Percentiles rank a stretch among this genome's conserved stretches.
phyloP scores from a whole-genome alignment of 2,329 filamentous ascomycete species.

The Neonectria sp. region DNA sequence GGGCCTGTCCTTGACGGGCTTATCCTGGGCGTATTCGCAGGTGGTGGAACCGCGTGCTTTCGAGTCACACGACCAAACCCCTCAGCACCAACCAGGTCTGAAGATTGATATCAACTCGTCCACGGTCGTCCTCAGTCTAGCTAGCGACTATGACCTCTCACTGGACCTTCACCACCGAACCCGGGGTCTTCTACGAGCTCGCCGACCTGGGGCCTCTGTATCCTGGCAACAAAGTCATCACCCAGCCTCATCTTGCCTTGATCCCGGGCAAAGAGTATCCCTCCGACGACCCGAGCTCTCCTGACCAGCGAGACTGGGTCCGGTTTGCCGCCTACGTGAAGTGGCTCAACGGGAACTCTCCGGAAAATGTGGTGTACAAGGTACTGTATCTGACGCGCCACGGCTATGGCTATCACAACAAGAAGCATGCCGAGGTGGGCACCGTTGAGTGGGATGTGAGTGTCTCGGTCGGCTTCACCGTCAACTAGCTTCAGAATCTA shows the following conservation, averaged over 20 bases:
- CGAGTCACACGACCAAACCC: slow-evolving; percentile 13
- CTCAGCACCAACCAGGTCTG: neutral
- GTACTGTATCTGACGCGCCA: slow-evolving; percentile 70
- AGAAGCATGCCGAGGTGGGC: slow-evolving; percentile 69
- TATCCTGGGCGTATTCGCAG: neutral
- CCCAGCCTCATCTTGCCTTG: slow-evolving; percentile 67
- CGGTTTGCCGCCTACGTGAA: slow-evolving; percentile 64
- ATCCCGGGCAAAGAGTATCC: slow-evolving; percentile 64
- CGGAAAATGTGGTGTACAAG: slow-evolving; percentile 65
- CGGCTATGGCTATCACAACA: slow-evolving; percentile 66
- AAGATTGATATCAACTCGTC: neutral
- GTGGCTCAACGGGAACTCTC: slow-evolving; percentile 60
- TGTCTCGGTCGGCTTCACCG: neutral
- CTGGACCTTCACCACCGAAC: slow-evolving; percentile 46
- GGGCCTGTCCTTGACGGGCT: neutral
- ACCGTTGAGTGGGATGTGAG: slow-evolving; percentile 69
- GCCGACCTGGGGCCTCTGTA: slow-evolving; percentile 45
- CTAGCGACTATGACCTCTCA: slow-evolving; percentile 31
- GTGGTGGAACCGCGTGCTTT: slow-evolving; percentile 7
- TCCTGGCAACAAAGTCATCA: slow-evolving; percentile 52
- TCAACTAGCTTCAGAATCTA: neutral
- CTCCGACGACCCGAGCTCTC: slow-evolving; percentile 51
- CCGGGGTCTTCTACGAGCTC: slow-evolving; percentile 62
- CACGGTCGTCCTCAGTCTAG: neutral
- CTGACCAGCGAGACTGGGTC: slow-evolving; percentile 64